Percentiles rank a stretch among this genome's conserved stretches.
These are phyloP conservation scores for Trichophyton schoenleinii DNA, from an alignment of 2,329 filamentous ascomycete species.

Conservation along the genomic window DNA sequence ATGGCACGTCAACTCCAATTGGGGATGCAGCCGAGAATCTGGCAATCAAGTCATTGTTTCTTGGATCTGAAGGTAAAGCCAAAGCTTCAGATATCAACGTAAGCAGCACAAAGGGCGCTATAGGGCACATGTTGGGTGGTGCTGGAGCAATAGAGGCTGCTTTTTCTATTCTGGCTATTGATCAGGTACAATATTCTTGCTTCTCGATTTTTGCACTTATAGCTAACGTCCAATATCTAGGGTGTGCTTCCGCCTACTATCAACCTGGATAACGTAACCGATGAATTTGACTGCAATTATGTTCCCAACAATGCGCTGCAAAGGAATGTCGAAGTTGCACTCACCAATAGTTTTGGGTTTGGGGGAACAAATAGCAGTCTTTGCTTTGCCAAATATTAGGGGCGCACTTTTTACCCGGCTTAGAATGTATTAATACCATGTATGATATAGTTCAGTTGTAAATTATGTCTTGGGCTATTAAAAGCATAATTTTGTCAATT, in stretches of 20 bases:
- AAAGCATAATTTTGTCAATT: not conserved
- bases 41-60: slow-evolving; percentile 66
- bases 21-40: slow-evolving; percentile 80
- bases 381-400: slow-evolving; percentile 45
- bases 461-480: not conserved
- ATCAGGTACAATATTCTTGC: slow-evolving; percentile 45
- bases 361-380: slow-evolving; percentile 90
- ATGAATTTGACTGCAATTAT: slow-evolving; percentile 70
- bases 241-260: slow-evolving; percentile 71
- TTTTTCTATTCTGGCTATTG: slow-evolving; percentile 67
- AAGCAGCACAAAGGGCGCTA: slow-evolving; percentile 86
- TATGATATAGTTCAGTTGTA: not conserved
- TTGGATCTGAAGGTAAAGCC: slow-evolving; percentile 55
- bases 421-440: not conserved
- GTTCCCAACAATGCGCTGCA: slow-evolving; percentile 60
- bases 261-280: slow-evolving; percentile 58
- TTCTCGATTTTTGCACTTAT: slow-evolving; percentile 10
- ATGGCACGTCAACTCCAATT: slow-evolving; percentile 76
- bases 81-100: slow-evolving; percentile 58
- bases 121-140: slow-evolving; percentile 83
- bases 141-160: slow-evolving; percentile 83
- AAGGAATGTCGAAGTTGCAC: slow-evolving; percentile 55
- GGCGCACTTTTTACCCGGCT: no score
- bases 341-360: slow-evolving; percentile 97
- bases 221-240: slow-evolving; percentile 34